Evolutionary conservation across 202 grass and related monocot genomes (phyloP), one percentile per base, ranked within the genome.

Genomic region (Panicum virgatum): DNA sequence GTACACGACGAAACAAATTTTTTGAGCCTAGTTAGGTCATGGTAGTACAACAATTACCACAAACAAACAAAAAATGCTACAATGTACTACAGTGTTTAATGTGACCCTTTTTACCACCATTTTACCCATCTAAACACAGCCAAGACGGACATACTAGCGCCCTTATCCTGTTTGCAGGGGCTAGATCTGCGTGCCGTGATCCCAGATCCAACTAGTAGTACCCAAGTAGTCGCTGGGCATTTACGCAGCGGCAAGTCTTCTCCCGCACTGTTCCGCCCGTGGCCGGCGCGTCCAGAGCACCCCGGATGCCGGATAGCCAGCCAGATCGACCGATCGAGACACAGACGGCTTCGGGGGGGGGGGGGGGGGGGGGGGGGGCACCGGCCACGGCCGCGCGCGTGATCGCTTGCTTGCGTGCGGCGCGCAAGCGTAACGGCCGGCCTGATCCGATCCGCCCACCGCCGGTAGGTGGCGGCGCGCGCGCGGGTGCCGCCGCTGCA

Each of bases 111-210:
- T n/a, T n/a, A n/a, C n/a, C n/a, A n/a, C n/a, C n/a, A n/a, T n/a
- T n/a, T n/a, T n/a, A n/a, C n/a, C n/a, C n/a, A n/a, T n/a, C n/a
- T n/a, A n/a, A n/a, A n/a, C n/a, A n/a, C n/a, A n/a, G n/a, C n/a
- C n/a, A n/a, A n/a, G n/a, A n/a, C n/a, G n/a, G 36, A 40, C 18
- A 9, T 6, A 2, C 37, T 22, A 4, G 7, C 42, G 15, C 13
- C 13, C 67, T 30, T 47, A 46, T 47, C 42, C 18, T 69, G 66
- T 26, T 18, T 0, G 13, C 4, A 23, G 5, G 37, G 20, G 42
- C 66, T 47, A 70, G 42, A 47, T 47, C 42, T 47, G 67, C 13
- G 67, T 47, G 67, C 66, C 67, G 67, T 70, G 67, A 70, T 47
- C 43, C 9, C 42, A 70, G 67, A 69, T 69, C 66, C 66, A 46